Percentiles rank a stretch among this genome's conserved stretches.
Conservation (phyloP, 2,329 filamentous ascomycete species). For the Fusarium chuoi region DNA sequence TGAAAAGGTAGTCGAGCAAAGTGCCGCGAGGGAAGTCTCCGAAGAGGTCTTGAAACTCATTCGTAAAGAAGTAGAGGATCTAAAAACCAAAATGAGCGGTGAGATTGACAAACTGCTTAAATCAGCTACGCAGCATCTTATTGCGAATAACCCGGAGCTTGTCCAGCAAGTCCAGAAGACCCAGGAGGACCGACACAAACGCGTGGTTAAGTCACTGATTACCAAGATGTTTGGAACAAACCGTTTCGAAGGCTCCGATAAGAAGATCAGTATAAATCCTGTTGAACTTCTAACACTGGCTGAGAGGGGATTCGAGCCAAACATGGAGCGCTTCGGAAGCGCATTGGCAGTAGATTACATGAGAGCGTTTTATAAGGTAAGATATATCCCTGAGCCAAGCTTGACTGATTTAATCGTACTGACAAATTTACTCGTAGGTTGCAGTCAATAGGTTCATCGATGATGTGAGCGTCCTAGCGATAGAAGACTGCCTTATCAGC, state of each 20-base stretch:
- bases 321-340: conserved; percentile 45
- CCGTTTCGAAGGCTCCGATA: not conserved
- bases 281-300: not conserved
- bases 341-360: conserved; percentile 52
- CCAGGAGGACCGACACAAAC: not conserved
- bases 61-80: not conserved
- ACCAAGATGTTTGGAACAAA: not conserved
- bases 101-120: not conserved
- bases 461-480: not conserved
- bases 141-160: not conserved
- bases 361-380: conserved; percentile 55
- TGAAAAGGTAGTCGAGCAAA: not conserved
- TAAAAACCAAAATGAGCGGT: not conserved
- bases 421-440: not conserved
- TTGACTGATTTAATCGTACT: not conserved
- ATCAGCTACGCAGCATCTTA: not conserved
- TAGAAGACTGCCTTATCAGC: not conserved
- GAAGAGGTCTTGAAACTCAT: not conserved
- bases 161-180: not conserved
- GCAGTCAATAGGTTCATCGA: conserved; percentile 23
- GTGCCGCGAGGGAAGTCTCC: not conserved
- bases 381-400: not conserved
- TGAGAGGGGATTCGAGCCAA: not conserved
- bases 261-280: not conserved
- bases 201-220: conserved; percentile 1